phyloP scores from a whole-genome alignment of 2,329 filamentous ascomycete genomes.

The Fusarium chaquense region DNA sequence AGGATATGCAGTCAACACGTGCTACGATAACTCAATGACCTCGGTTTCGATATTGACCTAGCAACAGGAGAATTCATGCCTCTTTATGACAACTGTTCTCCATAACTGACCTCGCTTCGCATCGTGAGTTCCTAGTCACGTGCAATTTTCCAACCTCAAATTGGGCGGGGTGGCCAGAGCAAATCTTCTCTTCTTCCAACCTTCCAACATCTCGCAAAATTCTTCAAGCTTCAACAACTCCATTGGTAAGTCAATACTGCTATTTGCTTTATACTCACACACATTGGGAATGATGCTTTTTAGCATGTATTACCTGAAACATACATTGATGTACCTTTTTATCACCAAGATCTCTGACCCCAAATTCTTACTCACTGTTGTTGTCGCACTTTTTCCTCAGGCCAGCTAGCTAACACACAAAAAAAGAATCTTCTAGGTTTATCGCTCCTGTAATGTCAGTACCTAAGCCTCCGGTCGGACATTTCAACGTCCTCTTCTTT shows the following conservation, averaged over 20 bases:
- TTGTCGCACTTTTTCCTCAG: slow-evolving; percentile 1
- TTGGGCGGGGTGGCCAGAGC: slow-evolving; percentile 34
- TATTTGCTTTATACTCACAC: slow-evolving; percentile 4
- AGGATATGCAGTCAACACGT: slow-evolving; percentile 38
- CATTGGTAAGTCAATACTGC: slow-evolving; percentile 51
- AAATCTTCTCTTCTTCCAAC: slow-evolving; percentile 22
- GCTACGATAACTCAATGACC: slow-evolving; percentile 27
- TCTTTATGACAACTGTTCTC: slow-evolving; percentile 23
- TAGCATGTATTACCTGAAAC: slow-evolving; percentile 71
- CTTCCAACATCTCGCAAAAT: slow-evolving; percentile 20
- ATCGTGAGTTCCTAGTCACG: slow-evolving; percentile 29
- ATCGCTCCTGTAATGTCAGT: slow-evolving; percentile 50
- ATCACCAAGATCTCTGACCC: slow-evolving; percentile 80
- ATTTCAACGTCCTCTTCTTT: slow-evolving; percentile 87
- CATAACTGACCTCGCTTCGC: slow-evolving; percentile 28
- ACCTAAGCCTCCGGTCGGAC: slow-evolving; percentile 66
- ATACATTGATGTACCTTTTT: slow-evolving; percentile 67
- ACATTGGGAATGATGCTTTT: slow-evolving; percentile 62
- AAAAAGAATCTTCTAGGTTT: slow-evolving; percentile 24
- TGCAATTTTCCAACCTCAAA: slow-evolving; percentile 32
- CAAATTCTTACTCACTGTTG: slow-evolving; percentile 38
- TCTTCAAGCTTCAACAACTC: slow-evolving; percentile 24
- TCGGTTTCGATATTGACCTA: slow-evolving; percentile 21
- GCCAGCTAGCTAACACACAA: slow-evolving; percentile 40
- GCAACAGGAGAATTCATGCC: slow-evolving; percentile 11